These are phyloP conservation scores for Clausena lansium DNA, from an alignment of 345 rosid genomes.

Conservation along the genomic window DNA sequence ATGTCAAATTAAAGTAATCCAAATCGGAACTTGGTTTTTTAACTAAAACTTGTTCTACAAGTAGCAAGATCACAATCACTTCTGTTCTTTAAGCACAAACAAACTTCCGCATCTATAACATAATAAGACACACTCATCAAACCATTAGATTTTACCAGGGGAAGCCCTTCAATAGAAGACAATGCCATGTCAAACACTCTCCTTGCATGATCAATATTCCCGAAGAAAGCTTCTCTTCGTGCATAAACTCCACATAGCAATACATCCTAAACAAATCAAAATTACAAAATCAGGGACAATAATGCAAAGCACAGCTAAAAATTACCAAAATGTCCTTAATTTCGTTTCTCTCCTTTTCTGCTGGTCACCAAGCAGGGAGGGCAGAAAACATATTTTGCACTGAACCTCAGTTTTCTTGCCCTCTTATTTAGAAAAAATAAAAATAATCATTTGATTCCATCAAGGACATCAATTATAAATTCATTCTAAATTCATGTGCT, in stretches of 20 bases:
- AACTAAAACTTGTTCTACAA: neutral
- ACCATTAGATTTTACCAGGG: conserved; percentile 46
- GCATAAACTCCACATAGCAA: conserved; percentile 97
- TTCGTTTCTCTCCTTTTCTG: neutral
- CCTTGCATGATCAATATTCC: conserved; percentile 86
- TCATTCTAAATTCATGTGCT: neutral
- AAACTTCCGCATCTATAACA: conserved; percentile 1
- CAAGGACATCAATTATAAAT: conserved; percentile 1
- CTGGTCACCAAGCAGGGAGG: neutral
- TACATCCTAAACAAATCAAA: conserved; percentile 52
- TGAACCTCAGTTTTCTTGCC: neutral
- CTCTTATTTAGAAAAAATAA: neutral
- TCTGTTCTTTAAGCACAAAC: neutral
- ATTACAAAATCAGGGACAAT: neutral
- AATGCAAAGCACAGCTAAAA: neutral
- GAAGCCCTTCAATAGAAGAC: conserved; percentile 71
- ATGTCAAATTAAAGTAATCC: neutral
- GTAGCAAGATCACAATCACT: neutral
- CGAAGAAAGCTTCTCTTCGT: conserved; percentile 76
- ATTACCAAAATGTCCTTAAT: neutral
- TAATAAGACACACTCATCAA: neutral
- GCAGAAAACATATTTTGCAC: neutral
- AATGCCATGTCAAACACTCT: conserved; percentile 93
- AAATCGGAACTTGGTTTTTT: neutral
- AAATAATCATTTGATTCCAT: neutral